phyloP scores from a whole-genome alignment of 2,329 filamentous ascomycete species.

The Aspergillus sojae region DNA sequence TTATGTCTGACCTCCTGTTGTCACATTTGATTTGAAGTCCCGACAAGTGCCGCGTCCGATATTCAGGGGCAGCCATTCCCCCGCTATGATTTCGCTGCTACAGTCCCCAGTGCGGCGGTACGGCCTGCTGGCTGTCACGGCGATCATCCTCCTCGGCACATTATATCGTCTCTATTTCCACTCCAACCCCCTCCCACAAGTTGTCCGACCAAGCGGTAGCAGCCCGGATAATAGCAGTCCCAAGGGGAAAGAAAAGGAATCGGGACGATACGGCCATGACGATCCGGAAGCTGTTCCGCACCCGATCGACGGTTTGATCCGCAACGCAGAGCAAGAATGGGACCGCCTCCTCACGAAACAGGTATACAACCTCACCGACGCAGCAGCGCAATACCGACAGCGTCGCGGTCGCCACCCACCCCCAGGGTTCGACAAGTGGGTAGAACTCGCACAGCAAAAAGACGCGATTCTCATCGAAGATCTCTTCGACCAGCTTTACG shows the following conservation, averaged over 20 bases:
- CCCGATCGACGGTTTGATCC: neutral
- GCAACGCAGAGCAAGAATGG: neutral
- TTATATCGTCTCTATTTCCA: neutral
- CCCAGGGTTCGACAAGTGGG: neutral
- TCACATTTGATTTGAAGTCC: neutral
- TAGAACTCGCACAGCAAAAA: slow-evolving; percentile 42
- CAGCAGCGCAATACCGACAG: neutral
- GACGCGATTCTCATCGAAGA: slow-evolving; percentile 52
- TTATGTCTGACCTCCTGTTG: neutral
- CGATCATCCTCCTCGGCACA: neutral
- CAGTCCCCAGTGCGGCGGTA: neutral
- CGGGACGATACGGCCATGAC: neutral
- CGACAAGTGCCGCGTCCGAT: neutral
- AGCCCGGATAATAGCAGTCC: neutral
- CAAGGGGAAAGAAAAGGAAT: neutral
- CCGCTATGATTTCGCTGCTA: neutral
- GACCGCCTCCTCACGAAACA: neutral
- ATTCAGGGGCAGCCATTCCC: neutral
- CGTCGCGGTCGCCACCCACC: neutral
- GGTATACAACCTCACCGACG: neutral
- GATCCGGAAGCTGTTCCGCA: neutral
- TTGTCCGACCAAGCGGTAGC: neutral
- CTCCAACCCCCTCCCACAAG: neutral
- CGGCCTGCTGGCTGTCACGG: neutral
- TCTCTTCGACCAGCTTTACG: slow-evolving; percentile 56